Base-by-base conservation (phyloP, 179 eudicot genomes). In the Silene vulgaris region DNA sequence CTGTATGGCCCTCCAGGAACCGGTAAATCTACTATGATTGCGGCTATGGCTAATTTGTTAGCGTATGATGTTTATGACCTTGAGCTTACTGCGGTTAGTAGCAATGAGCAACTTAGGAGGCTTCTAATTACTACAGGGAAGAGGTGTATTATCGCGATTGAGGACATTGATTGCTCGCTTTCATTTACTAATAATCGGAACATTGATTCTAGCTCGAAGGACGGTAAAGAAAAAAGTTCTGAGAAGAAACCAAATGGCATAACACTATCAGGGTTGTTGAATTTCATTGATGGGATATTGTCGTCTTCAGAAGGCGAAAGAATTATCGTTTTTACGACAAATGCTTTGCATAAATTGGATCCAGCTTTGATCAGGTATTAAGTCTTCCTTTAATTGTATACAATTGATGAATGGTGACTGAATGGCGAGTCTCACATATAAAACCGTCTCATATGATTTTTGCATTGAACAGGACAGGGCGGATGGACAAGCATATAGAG, bases 11-110 rank as follows among this genome's bases (percentile, higher is more conserved):
- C 96, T 1, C 96, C 96, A 0, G 96, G 96, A 4, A 90, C 92
- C 0, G 96, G 96, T 0, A 90, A 90, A 16, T 90, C 92, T 0
- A 89, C 92, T 37, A 89, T 89, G 91, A 89, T 90, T 1, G 91
- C 92, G 2, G 96, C 96, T 56, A 90, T 89, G 89, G 96, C 96
- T 5, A 90, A 90, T 57, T 78, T 86, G 40, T 28, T 86, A 48
- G 52, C 60, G 37, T 84, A 86, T 59, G 86, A 88, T 28, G 72
- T 88, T 1, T 86, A 83, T 75, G 86, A 85, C 68, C 82, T 88
- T 17, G 88, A 86, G 82, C 75, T 81, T 5, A 85, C 84, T 0
- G 66, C 85, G 0, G 82, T 82, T 5, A 72, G 66, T 60, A 77
- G 80, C 62, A 85, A 85, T 30, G 76, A 69, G 3, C 77, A 80